phyloP scores from a whole-genome alignment of 2,329 filamentous ascomycete genomes.

The Aspergillus unguis region DNA sequence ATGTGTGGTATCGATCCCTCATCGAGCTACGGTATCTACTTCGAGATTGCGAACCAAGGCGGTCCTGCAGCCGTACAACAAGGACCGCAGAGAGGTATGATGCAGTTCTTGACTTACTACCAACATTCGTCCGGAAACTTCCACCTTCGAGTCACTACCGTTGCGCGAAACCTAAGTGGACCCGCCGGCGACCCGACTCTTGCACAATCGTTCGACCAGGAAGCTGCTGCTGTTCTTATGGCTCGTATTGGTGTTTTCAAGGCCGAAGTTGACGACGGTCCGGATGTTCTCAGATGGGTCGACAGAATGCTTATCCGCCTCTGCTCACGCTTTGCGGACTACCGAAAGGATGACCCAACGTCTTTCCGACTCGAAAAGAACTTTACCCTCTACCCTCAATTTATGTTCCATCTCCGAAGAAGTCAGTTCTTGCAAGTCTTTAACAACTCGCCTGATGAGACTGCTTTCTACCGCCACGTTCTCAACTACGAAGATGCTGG shows the following conservation, averaged over 20 bases:
- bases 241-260: slow-evolving; percentile 99
- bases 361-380: slow-evolving; percentile 98
- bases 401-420: slow-evolving; percentile 98
- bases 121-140: slow-evolving; percentile 96
- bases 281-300: slow-evolving; percentile 97
- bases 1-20: slow-evolving; percentile 97
- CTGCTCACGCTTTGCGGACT: slow-evolving; percentile 95
- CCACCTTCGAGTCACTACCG: slow-evolving; percentile 91
- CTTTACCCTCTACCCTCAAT: slow-evolving; percentile 97
- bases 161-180: slow-evolving; percentile 85
- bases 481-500: slow-evolving; percentile 95
- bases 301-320: slow-evolving; percentile 97
- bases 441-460: slow-evolving; percentile 99
- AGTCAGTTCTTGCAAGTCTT: slow-evolving; percentile 98
- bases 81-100: slow-evolving; percentile 85
- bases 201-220: slow-evolving; percentile 96
- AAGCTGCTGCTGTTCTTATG: slow-evolving; percentile 96
- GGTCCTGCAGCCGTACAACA: slow-evolving; percentile 81
- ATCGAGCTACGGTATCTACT: slow-evolving; percentile 93
- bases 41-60: slow-evolving; percentile 93
- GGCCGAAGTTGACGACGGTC: slow-evolving; percentile 95
- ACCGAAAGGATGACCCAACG: slow-evolving; percentile 94
- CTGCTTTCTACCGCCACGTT: slow-evolving; percentile 96
- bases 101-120: slow-evolving; percentile 98
- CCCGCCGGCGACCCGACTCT: slow-evolving; percentile 92